Evolutionary conservation across 176 grass and related monocot species (phyloP).

Genomic region (Cymbopogon citratus): DNA sequence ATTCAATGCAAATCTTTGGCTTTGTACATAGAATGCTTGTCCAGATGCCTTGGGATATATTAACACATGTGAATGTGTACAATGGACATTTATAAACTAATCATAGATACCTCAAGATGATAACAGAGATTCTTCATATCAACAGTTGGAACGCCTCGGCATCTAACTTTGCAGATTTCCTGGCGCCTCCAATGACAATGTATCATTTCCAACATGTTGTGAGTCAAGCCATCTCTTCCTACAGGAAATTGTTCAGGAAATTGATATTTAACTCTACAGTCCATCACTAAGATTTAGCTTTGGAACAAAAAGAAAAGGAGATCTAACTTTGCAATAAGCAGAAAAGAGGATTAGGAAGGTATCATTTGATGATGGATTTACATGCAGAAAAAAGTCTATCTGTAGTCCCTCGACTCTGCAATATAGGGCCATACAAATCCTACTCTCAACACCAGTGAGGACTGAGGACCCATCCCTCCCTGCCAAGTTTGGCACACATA

Average conservation of each 20-base stretch:
- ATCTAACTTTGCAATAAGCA: neutral
- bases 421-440: neutral
- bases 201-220: conserved; percentile 97
- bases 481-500: neutral
- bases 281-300: conserved; percentile 6
- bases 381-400: neutral
- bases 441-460: neutral
- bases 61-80: neutral
- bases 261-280: conserved; percentile 10
- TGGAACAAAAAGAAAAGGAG: neutral
- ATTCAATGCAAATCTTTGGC: neutral
- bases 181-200: conserved; percentile 97
- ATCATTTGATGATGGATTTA: neutral
- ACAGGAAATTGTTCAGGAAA: conserved; percentile 25
- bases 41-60: neutral
- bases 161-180: conserved; percentile 93
- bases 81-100: neutral
- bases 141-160: conserved; percentile 84
- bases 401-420: neutral
- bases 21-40: neutral
- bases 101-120: conserved; percentile 70
- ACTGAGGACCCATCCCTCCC: neutral
- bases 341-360: neutral
- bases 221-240: conserved; percentile 99
- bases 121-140: conserved; percentile 87